Conservation (phyloP, 306 rosid species). For the Acacia acuminata region DNA sequence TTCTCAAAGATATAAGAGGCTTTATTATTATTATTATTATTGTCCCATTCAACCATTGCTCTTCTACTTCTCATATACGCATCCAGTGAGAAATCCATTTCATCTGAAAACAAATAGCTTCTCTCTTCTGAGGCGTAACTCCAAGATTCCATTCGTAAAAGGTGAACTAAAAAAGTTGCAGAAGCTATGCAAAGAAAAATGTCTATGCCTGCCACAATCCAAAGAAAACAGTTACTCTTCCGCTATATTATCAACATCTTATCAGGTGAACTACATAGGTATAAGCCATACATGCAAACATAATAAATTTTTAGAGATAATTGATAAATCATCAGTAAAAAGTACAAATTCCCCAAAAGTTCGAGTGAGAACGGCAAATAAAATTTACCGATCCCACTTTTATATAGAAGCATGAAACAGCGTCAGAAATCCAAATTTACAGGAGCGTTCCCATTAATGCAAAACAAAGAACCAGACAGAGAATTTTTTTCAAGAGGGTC, state of each 20-base stretch:
- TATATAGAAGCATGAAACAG: conserved; percentile 5
- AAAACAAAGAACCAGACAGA: conserved; percentile 13
- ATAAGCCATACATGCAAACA: conserved; percentile 12
- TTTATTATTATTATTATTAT: conserved; percentile 27
- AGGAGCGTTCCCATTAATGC: conserved; percentile 23
- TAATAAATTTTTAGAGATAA: background rate
- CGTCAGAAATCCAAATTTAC: conserved; percentile 30
- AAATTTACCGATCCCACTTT: conserved; percentile 31
- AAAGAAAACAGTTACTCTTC: conserved; percentile 33
- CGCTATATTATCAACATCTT: conserved; percentile 25
- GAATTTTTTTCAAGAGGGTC: conserved; percentile 22
- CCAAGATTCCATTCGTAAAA: conserved; percentile 73
- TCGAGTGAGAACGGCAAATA: background rate
- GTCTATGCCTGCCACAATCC: conserved; percentile 41
- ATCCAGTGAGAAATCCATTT: conserved; percentile 62
- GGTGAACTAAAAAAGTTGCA: conserved; percentile 27
- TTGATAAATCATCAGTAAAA: conserved; percentile 16
- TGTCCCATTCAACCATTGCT: conserved; percentile 56
- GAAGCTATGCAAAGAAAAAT: conserved; percentile 19
- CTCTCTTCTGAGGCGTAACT: conserved; percentile 63
- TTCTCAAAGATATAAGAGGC: conserved; percentile 42
- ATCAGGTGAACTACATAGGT: conserved; percentile 17
- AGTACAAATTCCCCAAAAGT: conserved; percentile 19
- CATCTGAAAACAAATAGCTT: conserved; percentile 56
- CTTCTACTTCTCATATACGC: conserved; percentile 58